Conservation (phyloP, 2,329 filamentous ascomycete genomes). For the Aaosphaeria pasadenensis region DNA sequence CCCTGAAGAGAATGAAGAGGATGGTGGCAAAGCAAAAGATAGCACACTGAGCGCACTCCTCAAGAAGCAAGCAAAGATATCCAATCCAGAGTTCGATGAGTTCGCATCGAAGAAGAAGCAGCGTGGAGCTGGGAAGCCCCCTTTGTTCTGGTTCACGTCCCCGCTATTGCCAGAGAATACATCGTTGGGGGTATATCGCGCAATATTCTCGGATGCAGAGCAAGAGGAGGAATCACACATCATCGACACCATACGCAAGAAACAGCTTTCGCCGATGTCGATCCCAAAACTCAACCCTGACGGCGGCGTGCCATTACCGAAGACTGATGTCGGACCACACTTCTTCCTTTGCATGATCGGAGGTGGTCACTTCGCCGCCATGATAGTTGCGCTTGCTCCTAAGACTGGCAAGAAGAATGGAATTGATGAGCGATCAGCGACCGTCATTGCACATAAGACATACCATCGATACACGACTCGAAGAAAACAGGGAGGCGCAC, state of each 20-base stretch:
- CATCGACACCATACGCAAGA: slow-evolving; percentile 66
- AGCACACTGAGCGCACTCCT: slow-evolving; percentile 72
- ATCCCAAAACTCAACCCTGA: slow-evolving; percentile 46
- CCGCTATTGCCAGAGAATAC: slow-evolving; percentile 70
- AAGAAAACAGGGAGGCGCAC: slow-evolving; percentile 91
- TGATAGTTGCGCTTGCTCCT: slow-evolving; percentile 86
- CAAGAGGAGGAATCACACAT: slow-evolving; percentile 61
- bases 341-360: slow-evolving; percentile 99
- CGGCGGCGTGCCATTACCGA: slow-evolving; percentile 57
- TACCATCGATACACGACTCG: slow-evolving; percentile 97
- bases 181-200: slow-evolving; percentile 82
- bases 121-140: slow-evolving; percentile 62
- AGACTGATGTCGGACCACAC: slow-evolving; percentile 69
- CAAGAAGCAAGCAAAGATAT: slow-evolving; percentile 77
- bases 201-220: slow-evolving; percentile 72
- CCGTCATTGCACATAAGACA: slow-evolving; percentile 91
- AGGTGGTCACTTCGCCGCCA: slow-evolving; percentile 94
- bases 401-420: slow-evolving; percentile 70
- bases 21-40: slow-evolving; percentile 54
- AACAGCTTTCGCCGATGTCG: slow-evolving; percentile 68
- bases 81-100: slow-evolving; percentile 53
- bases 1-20: slow-evolving; percentile 64
- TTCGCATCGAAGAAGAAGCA: slow-evolving; percentile 49
- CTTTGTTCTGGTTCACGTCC: slow-evolving; percentile 82
- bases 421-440: slow-evolving; percentile 77